Conservation (phyloP, 768 basidiomycete species). For the Termitomyces sp. region DNA sequence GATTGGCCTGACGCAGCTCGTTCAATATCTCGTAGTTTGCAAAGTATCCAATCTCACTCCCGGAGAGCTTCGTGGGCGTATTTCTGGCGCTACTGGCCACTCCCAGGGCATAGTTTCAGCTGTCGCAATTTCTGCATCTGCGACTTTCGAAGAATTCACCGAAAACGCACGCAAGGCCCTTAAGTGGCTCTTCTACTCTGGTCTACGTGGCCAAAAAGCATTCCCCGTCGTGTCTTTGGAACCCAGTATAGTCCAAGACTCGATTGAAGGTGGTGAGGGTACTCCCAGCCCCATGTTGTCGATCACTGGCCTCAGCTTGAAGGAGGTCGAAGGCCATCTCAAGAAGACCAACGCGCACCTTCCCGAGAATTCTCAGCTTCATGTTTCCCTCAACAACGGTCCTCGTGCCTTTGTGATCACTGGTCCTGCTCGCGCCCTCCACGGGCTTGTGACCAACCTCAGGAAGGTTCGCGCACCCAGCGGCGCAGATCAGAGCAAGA, state of each 20-base stretch:
- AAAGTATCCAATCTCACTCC: conserved; percentile 74
- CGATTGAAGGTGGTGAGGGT: conserved; percentile 91
- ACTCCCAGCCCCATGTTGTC: conserved; percentile 91
- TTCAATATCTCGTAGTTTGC: conserved; percentile 84
- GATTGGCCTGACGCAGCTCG: conserved; percentile 94
- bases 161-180: conserved; percentile 80
- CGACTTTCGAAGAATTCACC: conserved; percentile 69
- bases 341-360: conserved; percentile 86
- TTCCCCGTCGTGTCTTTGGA: conserved; percentile 93
- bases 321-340: conserved; percentile 79
- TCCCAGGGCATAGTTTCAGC: conserved; percentile 97
- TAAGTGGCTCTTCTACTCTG: conserved; percentile 91
- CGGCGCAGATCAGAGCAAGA: conserved; percentile 91
- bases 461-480: conserved; percentile 86
- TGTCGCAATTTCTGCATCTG: conserved; percentile 80
- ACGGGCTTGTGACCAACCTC: conserved; percentile 88
- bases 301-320: conserved; percentile 75
- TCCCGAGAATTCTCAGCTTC: conserved; percentile 70
- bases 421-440: conserved; percentile 87
- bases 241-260: conserved; percentile 81
- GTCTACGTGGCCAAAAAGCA: conserved; percentile 88
- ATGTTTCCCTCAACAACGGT: conserved; percentile 91
- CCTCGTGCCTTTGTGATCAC: conserved; percentile 90
- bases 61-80: conserved; percentile 69
- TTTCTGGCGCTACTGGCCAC: conserved; percentile 92